Conservation (phyloP, 108 stramenopile genomes). For the Cyclotella atomus region DNA sequence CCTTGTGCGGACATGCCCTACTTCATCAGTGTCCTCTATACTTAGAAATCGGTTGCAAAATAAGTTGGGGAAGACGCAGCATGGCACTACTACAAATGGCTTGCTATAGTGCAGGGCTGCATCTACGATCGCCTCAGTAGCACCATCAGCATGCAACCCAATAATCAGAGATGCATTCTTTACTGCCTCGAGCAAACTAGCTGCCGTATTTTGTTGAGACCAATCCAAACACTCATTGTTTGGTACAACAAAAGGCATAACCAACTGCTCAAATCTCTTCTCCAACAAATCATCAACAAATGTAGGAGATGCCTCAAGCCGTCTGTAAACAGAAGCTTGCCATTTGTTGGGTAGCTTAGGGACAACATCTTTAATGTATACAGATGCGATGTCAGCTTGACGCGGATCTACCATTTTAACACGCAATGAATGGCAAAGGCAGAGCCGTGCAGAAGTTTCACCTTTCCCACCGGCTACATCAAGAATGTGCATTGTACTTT, state of each 20-base stretch:
- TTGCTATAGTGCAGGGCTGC: conserved; percentile 71
- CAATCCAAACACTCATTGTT: neutral
- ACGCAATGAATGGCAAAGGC: conserved; percentile 70
- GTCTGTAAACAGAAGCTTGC: conserved; percentile 63
- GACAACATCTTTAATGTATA: conserved; percentile 66
- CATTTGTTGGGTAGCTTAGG: conserved; percentile 88
- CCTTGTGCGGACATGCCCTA: neutral
- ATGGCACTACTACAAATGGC: conserved; percentile 86
- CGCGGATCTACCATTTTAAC: conserved; percentile 87
- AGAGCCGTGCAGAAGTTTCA: conserved; percentile 80
- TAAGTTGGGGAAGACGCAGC: conserved; percentile 87
- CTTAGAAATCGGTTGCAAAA: conserved; percentile 53
- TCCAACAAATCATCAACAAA: conserved; percentile 55
- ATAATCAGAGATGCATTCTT: conserved; percentile 64
- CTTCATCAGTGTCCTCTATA: conserved; percentile 12
- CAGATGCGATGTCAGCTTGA: conserved; percentile 60
- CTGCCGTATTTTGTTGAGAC: neutral
- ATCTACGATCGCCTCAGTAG: conserved; percentile 89
- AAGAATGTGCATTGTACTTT: conserved; percentile 41
- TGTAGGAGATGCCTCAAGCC: conserved; percentile 36
- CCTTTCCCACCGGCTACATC: conserved; percentile 88
- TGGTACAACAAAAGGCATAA: conserved; percentile 54
- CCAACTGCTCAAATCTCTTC: conserved; percentile 59
- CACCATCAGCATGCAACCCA: conserved; percentile 87
- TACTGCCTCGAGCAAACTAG: conserved; percentile 30